Evolutionary conservation across 192 early-diverging fungal species (phyloP), one percentile per base, ranked within the genome.

Genomic region (Globomyces pollinis-pini): DNA sequence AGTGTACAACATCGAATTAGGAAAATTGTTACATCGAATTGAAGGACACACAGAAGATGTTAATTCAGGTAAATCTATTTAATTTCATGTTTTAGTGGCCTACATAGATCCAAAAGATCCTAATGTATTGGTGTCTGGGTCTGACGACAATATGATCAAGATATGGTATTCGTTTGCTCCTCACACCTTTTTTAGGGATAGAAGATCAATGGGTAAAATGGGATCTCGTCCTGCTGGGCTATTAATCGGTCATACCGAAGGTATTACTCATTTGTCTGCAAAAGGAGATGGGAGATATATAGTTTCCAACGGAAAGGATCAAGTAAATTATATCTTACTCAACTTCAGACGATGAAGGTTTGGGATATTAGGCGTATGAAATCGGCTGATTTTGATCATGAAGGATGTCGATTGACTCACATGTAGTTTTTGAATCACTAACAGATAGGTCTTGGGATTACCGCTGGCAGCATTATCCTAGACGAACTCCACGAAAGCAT

Each of bases 241-340:
- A 9, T 65, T 88, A 11, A 64, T 79, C 2, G 86, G 86, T 1
- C 86, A 88, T 64, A 73, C 83, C 0, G 84, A 88, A 65, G 86
- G 86, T 0, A 75, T 88, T 43, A 88, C 84, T 0, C 83, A 78
- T 62, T 69, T 88, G 1, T 71, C 79, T 0, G 71, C 82, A 2
- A 80, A 81, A 30, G 79, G 78, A 24, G 86, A 88, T 51, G 83
- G 80, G 5, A 77, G 84, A 20, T 79, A 82, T 64, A 65, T 71
- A 7, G 59, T 84, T 0, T 83, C 77, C 23, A 88, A 86, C 53
- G 76, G 72, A n/a, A 88, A 88, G 64, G 86, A 88, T 59, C 86
- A 88, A 61, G 67, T 57, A 13, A n/a, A n/a, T n/a, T n/a, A n/a
- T n/a, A n/a, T n/a, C n/a, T n/a, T n/a, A n/a, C n/a, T n/a, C n/a